Percentiles rank a stretch among this genome's conserved stretches.
Conservation (phyloP, 1,139 yeast species). For the Geotrichum siamense region DNA sequence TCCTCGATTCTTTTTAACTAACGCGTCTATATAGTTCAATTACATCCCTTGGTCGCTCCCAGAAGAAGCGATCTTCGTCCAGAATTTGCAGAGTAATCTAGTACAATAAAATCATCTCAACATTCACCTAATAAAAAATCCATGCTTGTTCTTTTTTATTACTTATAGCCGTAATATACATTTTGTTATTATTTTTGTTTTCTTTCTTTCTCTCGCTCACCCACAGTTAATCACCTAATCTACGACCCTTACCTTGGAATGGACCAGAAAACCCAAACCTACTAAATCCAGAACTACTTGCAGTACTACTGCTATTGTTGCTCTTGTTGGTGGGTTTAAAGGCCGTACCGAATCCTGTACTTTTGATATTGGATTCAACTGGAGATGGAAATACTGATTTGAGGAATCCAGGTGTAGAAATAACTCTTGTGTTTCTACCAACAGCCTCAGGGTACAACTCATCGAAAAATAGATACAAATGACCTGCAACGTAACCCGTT, state of each 20-base stretch:
- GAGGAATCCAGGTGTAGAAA: slow-evolving; percentile 26
- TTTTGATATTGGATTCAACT: slow-evolving; percentile 12
- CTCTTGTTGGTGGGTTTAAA: slow-evolving; percentile 5
- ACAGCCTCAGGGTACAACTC: slow-evolving; percentile 22
- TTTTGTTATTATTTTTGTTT: slow-evolving; percentile 1
- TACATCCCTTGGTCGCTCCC: slow-evolving; percentile 71
- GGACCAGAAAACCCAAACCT: slow-evolving; percentile 15
- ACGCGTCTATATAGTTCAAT: slow-evolving; percentile 43
- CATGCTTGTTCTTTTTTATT: neutral
- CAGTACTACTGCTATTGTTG: neutral
- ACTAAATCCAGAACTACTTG: slow-evolving; percentile 13
- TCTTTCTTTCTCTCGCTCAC: neutral
- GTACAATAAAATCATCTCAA: neutral
- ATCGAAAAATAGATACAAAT: slow-evolving; percentile 31
- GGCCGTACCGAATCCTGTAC: slow-evolving; percentile 22
- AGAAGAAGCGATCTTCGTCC: slow-evolving; percentile 65
- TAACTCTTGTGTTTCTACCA: slow-evolving; percentile 23
- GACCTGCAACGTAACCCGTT: slow-evolving; percentile 35
- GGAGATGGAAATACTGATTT: slow-evolving; percentile 20
- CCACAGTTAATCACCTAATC: slow-evolving; percentile 32
- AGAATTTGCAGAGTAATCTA: slow-evolving; percentile 40
- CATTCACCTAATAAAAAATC: too few relatives aligned
- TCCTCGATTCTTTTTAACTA: slow-evolving; percentile 50
- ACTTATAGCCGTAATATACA: neutral
- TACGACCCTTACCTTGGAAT: slow-evolving; percentile 23